These are phyloP conservation scores for Corylus americana DNA, from an alignment of 306 rosid genomes.

Conservation along the genomic window DNA sequence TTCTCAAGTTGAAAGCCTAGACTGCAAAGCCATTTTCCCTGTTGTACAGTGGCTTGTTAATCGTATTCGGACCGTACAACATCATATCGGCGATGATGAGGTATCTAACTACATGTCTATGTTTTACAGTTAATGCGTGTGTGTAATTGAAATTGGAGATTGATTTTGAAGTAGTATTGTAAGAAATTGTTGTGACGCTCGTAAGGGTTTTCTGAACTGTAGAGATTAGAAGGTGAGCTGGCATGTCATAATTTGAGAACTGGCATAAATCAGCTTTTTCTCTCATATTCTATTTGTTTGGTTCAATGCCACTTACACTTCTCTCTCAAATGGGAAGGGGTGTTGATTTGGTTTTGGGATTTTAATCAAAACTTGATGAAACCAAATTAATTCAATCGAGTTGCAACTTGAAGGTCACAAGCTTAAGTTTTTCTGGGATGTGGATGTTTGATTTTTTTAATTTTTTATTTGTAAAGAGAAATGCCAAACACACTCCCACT, in stretches of 20 bases:
- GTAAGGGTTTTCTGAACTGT: not conserved
- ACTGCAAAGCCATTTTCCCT: conserved; percentile 36
- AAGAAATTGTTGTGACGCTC: not conserved
- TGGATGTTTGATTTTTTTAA: conserved; percentile 21
- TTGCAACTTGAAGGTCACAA: not conserved
- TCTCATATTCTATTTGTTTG: no score
- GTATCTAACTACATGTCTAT: conserved; percentile 13
- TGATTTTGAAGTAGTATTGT: not conserved
- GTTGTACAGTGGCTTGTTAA: conserved; percentile 49
- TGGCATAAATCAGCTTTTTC: no score
- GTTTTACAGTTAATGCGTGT: no score
- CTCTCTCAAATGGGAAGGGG: no score
- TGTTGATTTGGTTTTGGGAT: no score
- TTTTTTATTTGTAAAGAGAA: not conserved
- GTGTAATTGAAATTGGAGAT: not conserved
- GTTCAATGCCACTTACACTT: no score
- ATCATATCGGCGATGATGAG: conserved; percentile 24
- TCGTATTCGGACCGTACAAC: conserved; percentile 24
- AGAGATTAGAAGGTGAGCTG: not conserved
- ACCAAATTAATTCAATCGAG: not conserved
- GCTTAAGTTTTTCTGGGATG: conserved; percentile 7
- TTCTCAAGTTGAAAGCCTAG: conserved; percentile 29
- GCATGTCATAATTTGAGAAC: conserved; percentile 1
- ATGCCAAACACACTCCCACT: no score
- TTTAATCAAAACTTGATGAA: not conserved